Conservation (phyloP, 1,139 yeast genomes). For the Kurtzmaniella quercitrusa region DNA sequence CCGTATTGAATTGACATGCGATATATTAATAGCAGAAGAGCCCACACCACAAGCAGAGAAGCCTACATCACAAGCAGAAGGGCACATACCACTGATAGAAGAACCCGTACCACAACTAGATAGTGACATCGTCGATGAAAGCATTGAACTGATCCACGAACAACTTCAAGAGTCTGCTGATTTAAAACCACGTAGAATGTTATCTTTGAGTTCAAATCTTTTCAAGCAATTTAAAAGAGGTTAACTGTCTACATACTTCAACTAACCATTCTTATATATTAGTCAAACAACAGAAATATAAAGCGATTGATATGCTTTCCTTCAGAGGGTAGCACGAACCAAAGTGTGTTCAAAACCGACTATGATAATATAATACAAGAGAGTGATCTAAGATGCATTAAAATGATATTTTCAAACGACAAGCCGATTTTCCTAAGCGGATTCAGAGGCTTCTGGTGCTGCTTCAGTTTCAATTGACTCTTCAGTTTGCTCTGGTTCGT, state of each 20-base stretch:
- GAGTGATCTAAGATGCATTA: constrained; percentile 2
- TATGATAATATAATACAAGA: constrained; percentile 4
- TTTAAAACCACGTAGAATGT: background rate
- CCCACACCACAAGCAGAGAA: too few species aligned
- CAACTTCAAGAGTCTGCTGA: background rate
- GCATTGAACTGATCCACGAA: background rate
- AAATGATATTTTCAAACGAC: background rate
- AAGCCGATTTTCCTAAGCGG: constrained; percentile 1
- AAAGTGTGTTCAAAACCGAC: background rate
- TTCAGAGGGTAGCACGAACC: too few species aligned
- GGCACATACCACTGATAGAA: too few species aligned
- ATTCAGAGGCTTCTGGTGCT: constrained; percentile 1
- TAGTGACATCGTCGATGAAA: background rate
- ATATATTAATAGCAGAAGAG: too few species aligned
- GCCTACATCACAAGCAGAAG: too few species aligned
- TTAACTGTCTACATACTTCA: background rate
- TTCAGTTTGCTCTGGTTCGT: constrained; percentile 8
- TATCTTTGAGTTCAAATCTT: background rate
- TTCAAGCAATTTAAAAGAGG: background rate
- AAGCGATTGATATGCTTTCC: background rate
- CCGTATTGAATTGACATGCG: too few species aligned
- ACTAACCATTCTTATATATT: too few species aligned
- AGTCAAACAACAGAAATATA: too few species aligned
- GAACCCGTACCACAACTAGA: background rate
- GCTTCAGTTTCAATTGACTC: constrained; percentile 6